A percentile compares a stretch with the other conserved stretches of the same genome.
Conservation (phyloP, 169 alveolate species). For the Eimeria necatrix region DNA sequence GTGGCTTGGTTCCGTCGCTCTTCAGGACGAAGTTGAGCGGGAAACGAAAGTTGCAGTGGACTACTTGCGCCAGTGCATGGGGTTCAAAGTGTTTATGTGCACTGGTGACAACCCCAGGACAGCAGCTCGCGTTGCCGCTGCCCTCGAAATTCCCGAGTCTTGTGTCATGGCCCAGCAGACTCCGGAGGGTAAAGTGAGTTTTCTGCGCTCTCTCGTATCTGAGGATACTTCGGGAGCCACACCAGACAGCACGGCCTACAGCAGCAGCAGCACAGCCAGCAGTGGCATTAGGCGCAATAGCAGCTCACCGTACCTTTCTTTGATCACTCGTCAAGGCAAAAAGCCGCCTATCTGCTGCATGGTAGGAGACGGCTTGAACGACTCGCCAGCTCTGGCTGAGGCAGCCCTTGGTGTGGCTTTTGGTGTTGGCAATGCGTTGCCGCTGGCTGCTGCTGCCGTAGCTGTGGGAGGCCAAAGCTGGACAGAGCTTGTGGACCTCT, state of each 20-base stretch:
- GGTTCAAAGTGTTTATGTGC: conserved; percentile 70
- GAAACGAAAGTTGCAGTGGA: conserved; percentile 44
- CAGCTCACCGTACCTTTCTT: background rate
- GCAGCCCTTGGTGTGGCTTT: conserved; percentile 84
- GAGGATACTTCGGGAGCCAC: background rate
- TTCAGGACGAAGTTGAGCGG: conserved; percentile 14
- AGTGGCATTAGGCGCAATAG: background rate
- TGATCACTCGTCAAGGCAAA: background rate
- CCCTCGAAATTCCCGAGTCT: conserved; percentile 28
- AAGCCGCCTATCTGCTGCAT: conserved; percentile 55
- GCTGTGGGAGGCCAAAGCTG: conserved; percentile 69
- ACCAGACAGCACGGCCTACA: background rate
- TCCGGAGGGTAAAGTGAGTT: conserved; percentile 50
- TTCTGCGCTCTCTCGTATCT: conserved; percentile 33
- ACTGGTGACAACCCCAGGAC: conserved; percentile 73
- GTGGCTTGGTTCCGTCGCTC: conserved; percentile 75
- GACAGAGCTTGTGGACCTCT: conserved; percentile 58
- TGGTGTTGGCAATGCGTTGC: conserved; percentile 79
- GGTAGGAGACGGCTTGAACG: conserved; percentile 85
- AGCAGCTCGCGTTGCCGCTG: conserved; percentile 66
- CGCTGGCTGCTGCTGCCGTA: conserved; percentile 80
- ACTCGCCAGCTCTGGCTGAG: conserved; percentile 82
- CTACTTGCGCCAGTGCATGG: conserved; percentile 35
- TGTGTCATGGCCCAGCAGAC: conserved; percentile 70
- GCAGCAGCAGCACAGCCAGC: background rate